Base-by-base conservation (phyloP, 371 early-diverging fungal species). In the Circinella umbellata region DNA sequence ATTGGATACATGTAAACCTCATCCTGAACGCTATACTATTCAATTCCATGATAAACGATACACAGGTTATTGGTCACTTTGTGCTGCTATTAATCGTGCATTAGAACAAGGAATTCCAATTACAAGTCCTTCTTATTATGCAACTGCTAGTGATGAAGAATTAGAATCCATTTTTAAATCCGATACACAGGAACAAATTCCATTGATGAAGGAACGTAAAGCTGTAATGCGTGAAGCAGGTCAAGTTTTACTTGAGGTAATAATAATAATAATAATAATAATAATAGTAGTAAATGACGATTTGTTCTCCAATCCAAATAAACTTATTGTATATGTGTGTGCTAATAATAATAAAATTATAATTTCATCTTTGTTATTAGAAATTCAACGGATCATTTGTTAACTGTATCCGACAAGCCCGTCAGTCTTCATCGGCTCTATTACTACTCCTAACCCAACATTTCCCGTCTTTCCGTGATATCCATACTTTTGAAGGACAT, bases 61-160 rank as follows among this genome's bases (percentile, higher is more conserved):
- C 73, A 89, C 88, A 14, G 96, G 96, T 3, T 96, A 96, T 77
- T 95, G 95, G 95, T 85, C 94, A 0, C 77, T 96, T 51, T 92
- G 92, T 62, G 96, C 96, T 1, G 88, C 89, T 34, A 80, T 95
- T 71, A 92, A 94, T 70, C 81, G 94, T 84, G 93, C 94, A 0
- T 69, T 90, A 27, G 78, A 80, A 18, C 84, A 87, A 42, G 91
- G 88, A 4, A 82, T 91, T 34, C 87, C 88, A 0, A 86, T 94
- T 15, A 89, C 92, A 0, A 73, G 84, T 27, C 84, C 94, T 0
- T 59, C 69, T 27, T 89, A 79, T 73, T 90, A 86, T 69, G 75
- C 73, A 0, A 20, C 47, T 49, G 76, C 87, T 5, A 69, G 85
- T 0, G 78, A 76, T 18, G 73, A 79, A 3, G 81, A 89, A 20